phyloP scores from a whole-genome alignment of 768 basidiomycete genomes.

The Clitopilus hobsonii region DNA sequence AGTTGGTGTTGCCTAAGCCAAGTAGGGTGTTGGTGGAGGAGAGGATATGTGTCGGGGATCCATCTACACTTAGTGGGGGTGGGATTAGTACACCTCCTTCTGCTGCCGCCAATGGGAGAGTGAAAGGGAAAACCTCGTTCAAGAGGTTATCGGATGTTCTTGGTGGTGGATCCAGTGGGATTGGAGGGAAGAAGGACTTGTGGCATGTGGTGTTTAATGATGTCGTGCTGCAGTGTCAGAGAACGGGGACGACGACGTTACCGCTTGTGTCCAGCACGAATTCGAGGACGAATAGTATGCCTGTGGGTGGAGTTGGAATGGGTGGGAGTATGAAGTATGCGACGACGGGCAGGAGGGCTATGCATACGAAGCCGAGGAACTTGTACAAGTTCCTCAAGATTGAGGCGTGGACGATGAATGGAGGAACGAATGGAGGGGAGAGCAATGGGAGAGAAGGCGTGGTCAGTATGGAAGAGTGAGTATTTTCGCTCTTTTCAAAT shows the following conservation, averaged over 20 bases:
- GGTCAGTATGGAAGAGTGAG: slow-evolving; percentile 89
- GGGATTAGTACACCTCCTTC: not conserved
- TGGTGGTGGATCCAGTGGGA: slow-evolving; percentile 42
- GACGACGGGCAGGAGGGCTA: slow-evolving; percentile 69
- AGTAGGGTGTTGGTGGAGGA: slow-evolving; percentile 87
- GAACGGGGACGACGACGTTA: slow-evolving; percentile 83
- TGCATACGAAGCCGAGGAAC: slow-evolving; percentile 82
- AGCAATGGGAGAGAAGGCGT: slow-evolving; percentile 82
- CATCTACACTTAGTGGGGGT: slow-evolving; percentile 23
- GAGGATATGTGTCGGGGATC: slow-evolving; percentile 36
- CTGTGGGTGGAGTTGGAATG: slow-evolving; percentile 44
- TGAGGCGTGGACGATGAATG: slow-evolving; percentile 83
- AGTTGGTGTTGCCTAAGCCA: slow-evolving; percentile 87
- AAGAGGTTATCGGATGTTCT: slow-evolving; percentile 90
- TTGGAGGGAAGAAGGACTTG: slow-evolving; percentile 74
- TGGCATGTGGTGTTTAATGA: slow-evolving; percentile 98
- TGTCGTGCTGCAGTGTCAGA: slow-evolving; percentile 87
- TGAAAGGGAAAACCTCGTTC: slow-evolving; percentile 83
- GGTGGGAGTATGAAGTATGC: slow-evolving; percentile 84
- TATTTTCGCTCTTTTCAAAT: slow-evolving; percentile 9
- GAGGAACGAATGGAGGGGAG: slow-evolving; percentile 68
- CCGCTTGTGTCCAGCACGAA: slow-evolving; percentile 67
- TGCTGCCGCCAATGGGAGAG: slow-evolving; percentile 32
- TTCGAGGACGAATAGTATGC: slow-evolving; percentile 69
- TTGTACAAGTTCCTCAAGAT: slow-evolving; percentile 93